A percentile compares a stretch with the other conserved stretches of the same genome.
phyloP scores from a whole-genome alignment of 1,284 basidiomycete species.

The Ceratobasidium theobromae region DNA sequence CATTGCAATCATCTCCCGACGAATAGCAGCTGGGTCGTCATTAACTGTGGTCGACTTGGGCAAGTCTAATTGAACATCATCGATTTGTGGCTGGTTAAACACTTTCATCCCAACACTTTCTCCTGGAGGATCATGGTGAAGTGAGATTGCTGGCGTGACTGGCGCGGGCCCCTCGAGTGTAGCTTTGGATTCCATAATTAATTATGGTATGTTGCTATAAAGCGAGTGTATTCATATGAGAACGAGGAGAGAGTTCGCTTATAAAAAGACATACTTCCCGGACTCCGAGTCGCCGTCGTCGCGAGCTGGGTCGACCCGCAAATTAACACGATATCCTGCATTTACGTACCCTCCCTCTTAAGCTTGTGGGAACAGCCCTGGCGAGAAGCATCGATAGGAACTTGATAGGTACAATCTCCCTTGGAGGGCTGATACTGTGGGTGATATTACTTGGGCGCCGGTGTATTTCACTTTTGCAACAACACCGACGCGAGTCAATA shows the following conservation, averaged over 20 bases:
- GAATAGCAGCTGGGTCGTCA: neutral
- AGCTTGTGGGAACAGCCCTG: slow-evolving; percentile 5
- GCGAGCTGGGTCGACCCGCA: neutral
- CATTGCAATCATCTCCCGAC: slow-evolving; percentile 9
- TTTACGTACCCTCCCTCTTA: slow-evolving; percentile 9
- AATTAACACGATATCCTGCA: too few species aligned
- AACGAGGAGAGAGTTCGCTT: neutral
- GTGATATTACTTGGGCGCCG: too few species aligned
- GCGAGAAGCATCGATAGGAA: neutral
- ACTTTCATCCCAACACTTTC: slow-evolving; percentile 10
- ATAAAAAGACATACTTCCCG: neutral
- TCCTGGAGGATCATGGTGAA: neutral
- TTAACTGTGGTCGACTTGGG: neutral
- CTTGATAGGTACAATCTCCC: neutral
- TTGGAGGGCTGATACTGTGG: neutral
- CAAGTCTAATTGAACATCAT: neutral
- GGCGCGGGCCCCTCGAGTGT: neutral
- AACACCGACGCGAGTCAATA: too few species aligned
- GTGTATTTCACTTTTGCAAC: too few species aligned
- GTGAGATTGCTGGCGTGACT: neutral
- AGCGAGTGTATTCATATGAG: neutral
- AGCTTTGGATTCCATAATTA: slow-evolving; percentile 7
- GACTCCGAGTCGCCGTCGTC: slow-evolving; percentile 6
- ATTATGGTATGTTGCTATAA: too few species aligned
- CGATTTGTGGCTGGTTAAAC: neutral